These are phyloP conservation scores for Platanthera guangdongensis DNA, from an alignment of 106 monocot species.

Conservation along the genomic window DNA sequence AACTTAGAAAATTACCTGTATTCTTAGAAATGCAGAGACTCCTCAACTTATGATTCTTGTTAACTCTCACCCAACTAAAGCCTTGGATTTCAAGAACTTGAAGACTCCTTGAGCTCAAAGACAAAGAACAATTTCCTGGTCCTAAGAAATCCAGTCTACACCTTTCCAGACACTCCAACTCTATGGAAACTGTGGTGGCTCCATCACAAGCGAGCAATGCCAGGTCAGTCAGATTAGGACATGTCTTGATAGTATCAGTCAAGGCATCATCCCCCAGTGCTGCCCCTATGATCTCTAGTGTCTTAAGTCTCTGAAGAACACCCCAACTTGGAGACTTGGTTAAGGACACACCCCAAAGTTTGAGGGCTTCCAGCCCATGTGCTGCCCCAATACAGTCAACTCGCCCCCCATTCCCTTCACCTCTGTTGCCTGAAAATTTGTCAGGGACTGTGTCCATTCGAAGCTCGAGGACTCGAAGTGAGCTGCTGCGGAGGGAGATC, in stretches of 20 bases:
- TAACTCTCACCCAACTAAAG: slow-evolving; percentile 57
- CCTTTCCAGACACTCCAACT: slow-evolving; percentile 45
- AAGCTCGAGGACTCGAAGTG: slow-evolving; percentile 70
- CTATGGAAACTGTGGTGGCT: slow-evolving; percentile 29
- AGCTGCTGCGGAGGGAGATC: slow-evolving; percentile 28
- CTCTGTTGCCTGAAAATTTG: slow-evolving; percentile 9
- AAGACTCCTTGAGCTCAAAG: slow-evolving; percentile 30
- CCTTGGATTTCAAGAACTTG: slow-evolving; percentile 46
- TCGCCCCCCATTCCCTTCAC: not conserved
- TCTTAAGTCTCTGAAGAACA: slow-evolving; percentile 21
- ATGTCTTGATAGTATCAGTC: slow-evolving; percentile 37
- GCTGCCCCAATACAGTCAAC: slow-evolving; percentile 47
- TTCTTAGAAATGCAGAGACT: slow-evolving; percentile 59
- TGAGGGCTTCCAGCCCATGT: slow-evolving; percentile 50
- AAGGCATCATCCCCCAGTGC: slow-evolving; percentile 41
- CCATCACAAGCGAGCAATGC: slow-evolving; percentile 88
- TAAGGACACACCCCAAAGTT: slow-evolving; percentile 76
- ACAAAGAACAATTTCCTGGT: slow-evolving; percentile 30
- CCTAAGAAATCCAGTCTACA: slow-evolving; percentile 86
- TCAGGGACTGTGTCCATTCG: slow-evolving; percentile 48
- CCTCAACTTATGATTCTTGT: slow-evolving; percentile 33
- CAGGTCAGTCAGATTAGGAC: slow-evolving; percentile 68
- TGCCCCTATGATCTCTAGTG: slow-evolving; percentile 68
- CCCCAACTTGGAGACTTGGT: slow-evolving; percentile 55
- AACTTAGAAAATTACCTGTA: slow-evolving; percentile 32